These are phyloP conservation scores for Cryoendolithus antarcticus DNA, from an alignment of 2,329 filamentous ascomycete species.

Conservation along the genomic window DNA sequence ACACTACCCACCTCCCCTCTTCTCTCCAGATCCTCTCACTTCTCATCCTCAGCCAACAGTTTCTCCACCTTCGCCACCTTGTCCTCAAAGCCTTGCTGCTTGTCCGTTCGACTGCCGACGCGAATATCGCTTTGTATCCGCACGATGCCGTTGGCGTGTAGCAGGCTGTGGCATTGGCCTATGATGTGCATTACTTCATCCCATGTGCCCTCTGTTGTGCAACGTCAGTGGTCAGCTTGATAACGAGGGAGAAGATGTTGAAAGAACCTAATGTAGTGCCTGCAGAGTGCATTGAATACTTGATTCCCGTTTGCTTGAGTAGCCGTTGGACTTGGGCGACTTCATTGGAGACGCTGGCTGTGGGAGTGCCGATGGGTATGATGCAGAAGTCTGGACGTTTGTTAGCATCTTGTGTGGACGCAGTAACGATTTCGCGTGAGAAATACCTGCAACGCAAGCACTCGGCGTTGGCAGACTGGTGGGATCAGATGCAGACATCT, in stretches of 20 bases:
- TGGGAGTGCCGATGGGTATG: slow-evolving; percentile 56
- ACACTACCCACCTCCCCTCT: background rate
- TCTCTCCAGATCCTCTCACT: slow-evolving; percentile 3
- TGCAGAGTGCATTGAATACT: slow-evolving; percentile 82
- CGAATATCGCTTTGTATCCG: slow-evolving; percentile 83
- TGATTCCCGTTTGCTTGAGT: slow-evolving; percentile 66
- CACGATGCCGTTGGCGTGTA: slow-evolving; percentile 65
- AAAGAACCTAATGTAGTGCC: slow-evolving; percentile 81
- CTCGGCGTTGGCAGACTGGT: slow-evolving; percentile 47
- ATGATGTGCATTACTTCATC: slow-evolving; percentile 74
- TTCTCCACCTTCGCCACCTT: slow-evolving; percentile 56
- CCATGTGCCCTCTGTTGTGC: slow-evolving; percentile 67
- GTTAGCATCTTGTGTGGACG: background rate
- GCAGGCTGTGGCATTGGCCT: slow-evolving; percentile 65
- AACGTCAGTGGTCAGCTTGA: background rate
- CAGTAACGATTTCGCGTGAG: background rate
- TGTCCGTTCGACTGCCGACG: slow-evolving; percentile 75
- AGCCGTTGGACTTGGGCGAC: slow-evolving; percentile 81
- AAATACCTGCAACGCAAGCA: slow-evolving; percentile 54
- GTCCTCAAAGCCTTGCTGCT: slow-evolving; percentile 66
- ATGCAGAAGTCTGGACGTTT: slow-evolving; percentile 64
- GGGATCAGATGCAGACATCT: slow-evolving; percentile 20
- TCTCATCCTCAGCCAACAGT: slow-evolving; percentile 31
- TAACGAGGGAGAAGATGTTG: background rate
- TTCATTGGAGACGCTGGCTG: slow-evolving; percentile 45